Percentiles rank a stretch among this genome's conserved stretches.
Evolutionary conservation across 2,329 filamentous ascomycete species (phyloP).

Genomic region (Fusarium staphyleae): DNA sequence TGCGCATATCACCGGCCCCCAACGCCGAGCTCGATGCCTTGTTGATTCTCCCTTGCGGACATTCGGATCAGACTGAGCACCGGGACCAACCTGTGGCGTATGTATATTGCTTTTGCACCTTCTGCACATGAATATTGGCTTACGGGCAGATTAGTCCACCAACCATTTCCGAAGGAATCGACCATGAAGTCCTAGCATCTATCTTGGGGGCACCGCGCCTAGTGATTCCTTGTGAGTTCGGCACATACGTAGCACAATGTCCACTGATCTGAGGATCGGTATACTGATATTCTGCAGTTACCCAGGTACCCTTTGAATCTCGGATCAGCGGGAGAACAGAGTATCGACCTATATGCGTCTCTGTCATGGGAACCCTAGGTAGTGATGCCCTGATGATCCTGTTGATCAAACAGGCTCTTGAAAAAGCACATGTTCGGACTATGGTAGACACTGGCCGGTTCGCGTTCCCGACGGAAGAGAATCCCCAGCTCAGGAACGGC

Average conservation of each 20-base stretch:
- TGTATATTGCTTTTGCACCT: conserved; percentile 21
- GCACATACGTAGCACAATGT: not conserved
- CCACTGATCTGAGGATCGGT: not conserved
- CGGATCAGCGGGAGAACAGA: conserved; percentile 41
- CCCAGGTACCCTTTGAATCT: conserved; percentile 44
- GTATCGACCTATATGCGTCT: conserved; percentile 43
- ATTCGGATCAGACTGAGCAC: conserved; percentile 29
- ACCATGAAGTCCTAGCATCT: conserved; percentile 39
- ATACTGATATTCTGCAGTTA: conserved; percentile 37
- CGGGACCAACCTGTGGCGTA: conserved; percentile 41
- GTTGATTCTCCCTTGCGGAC: conserved; percentile 42
- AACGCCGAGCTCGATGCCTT: conserved; percentile 33
- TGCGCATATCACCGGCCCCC: conserved; percentile 22
- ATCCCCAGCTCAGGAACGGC: not conserved
- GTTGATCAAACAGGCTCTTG: conserved; percentile 42
- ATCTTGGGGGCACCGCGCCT: conserved; percentile 45
- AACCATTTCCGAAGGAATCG: conserved; percentile 37
- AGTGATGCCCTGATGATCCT: conserved; percentile 40
- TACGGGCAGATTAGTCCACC: conserved; percentile 38
- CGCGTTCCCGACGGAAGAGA: conserved; percentile 39
- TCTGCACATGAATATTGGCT: conserved; percentile 14
- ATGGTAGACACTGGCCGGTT: conserved; percentile 41
- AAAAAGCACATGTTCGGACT: conserved; percentile 40
- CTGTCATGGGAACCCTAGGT: conserved; percentile 41
- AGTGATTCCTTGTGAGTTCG: conserved; percentile 46